phyloP scores from a whole-genome alignment of 1,139 yeast species.

The Sugiyamaella castrensis region DNA sequence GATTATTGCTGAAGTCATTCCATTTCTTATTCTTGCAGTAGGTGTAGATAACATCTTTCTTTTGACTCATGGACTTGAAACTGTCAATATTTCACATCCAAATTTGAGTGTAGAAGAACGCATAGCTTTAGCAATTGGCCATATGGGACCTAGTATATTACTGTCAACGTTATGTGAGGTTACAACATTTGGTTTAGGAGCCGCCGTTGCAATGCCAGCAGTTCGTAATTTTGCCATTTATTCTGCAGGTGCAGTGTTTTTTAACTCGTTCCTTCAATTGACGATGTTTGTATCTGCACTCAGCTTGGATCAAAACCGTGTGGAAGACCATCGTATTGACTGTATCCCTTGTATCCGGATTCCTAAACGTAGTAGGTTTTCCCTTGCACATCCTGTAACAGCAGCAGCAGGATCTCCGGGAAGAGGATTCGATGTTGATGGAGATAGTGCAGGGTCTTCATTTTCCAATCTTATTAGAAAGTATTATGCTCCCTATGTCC shows the following conservation, averaged over 20 bases:
- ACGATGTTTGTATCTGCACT: conserved; percentile 77
- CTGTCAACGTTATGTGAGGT: conserved; percentile 75
- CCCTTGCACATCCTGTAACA: conserved; percentile 27
- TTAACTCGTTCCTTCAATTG: conserved; percentile 75
- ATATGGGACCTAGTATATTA: conserved; percentile 84
- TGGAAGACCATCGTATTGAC: conserved; percentile 59
- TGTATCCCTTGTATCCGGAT: conserved; percentile 40
- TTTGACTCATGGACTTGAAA: conserved; percentile 72
- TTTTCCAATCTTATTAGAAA: conserved; percentile 44
- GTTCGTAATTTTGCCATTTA: conserved; percentile 89
- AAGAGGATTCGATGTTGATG: conserved; percentile 13
- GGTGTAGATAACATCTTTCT: conserved; percentile 93
- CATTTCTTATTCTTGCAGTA: conserved; percentile 87
- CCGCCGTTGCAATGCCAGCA: conserved; percentile 90
- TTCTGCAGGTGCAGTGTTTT: conserved; percentile 79
- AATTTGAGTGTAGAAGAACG: conserved; percentile 51
- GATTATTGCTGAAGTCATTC: conserved; percentile 94
- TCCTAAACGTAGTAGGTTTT: conserved; percentile 17
- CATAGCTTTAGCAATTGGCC: conserved; percentile 60
- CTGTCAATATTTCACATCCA: conserved; percentile 48
- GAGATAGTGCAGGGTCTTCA: not conserved
- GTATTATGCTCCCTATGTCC: conserved; percentile 57
- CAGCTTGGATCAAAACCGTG: conserved; percentile 61
- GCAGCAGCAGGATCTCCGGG: conserved; percentile 18
- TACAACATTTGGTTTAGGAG: conserved; percentile 72